A percentile compares a stretch with the other conserved stretches of the same genome.
Conservation (phyloP, 768 basidiomycete genomes). For the Tricholoma sp. region DNA sequence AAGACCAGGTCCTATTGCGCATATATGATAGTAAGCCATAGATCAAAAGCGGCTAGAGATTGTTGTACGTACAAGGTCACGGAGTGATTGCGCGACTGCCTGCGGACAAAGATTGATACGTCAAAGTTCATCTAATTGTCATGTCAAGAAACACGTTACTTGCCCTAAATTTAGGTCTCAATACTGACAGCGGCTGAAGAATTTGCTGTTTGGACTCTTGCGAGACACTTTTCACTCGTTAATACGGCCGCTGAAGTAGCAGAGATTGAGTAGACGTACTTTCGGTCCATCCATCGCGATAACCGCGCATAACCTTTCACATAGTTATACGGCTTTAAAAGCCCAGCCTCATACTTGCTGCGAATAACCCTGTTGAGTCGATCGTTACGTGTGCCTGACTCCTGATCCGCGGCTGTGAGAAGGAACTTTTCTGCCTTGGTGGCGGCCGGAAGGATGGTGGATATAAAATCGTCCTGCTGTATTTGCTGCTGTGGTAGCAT, state of each 20-base stretch:
- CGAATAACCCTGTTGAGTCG: slow-evolving; percentile 87
- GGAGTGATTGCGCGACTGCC: slow-evolving; percentile 81
- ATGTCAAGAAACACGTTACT: slow-evolving; percentile 15
- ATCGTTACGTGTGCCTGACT: slow-evolving; percentile 84
- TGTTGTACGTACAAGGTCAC: slow-evolving; percentile 57
- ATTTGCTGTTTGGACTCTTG: slow-evolving; percentile 91
- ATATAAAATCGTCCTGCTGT: slow-evolving; percentile 21
- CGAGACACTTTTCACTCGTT: slow-evolving; percentile 54
- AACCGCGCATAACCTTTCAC: slow-evolving; percentile 92
- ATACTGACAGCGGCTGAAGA: slow-evolving; percentile 78
- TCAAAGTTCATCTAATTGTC: neutral
- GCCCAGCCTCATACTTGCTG: slow-evolving; percentile 94
- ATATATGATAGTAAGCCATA: slow-evolving; percentile 1
- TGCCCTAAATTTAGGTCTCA: slow-evolving; percentile 83
- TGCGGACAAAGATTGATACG: slow-evolving; percentile 16
- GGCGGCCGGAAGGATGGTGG: slow-evolving; percentile 62
- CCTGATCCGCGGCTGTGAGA: slow-evolving; percentile 92
- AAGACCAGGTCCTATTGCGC: slow-evolving; percentile 78
- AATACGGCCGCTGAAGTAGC: neutral
- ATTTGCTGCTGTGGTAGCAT: slow-evolving; percentile 3
- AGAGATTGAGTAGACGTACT: slow-evolving; percentile 40
- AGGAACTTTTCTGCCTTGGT: slow-evolving; percentile 86
- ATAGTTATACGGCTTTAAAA: slow-evolving; percentile 94
- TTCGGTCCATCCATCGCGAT: slow-evolving; percentile 92
- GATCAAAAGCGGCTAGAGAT: slow-evolving; percentile 1